Percentiles rank a stretch among this genome's conserved stretches.
These are phyloP conservation scores for Aspergillus nidulans DNA, from an alignment of 495 filamentous ascomycete species.

Conservation along the genomic window DNA sequence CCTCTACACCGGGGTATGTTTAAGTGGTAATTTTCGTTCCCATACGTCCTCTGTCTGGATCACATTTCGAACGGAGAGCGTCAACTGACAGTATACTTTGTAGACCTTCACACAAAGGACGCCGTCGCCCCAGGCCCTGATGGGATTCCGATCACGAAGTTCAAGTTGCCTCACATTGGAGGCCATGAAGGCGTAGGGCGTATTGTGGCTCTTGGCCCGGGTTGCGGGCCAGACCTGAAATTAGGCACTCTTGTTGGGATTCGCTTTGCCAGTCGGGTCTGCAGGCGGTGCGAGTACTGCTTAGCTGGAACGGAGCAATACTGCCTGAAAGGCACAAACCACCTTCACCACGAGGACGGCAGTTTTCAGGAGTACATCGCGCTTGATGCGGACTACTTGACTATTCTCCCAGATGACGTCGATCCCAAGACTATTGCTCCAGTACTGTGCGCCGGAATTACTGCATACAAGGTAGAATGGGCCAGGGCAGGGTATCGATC, in stretches of 20 bases:
- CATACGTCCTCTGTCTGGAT: neutral
- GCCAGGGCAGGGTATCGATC: neutral
- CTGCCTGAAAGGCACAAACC: constrained; percentile 41
- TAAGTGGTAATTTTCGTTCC: constrained; percentile 21
- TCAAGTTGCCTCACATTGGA: constrained; percentile 47
- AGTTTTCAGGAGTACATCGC: constrained; percentile 46
- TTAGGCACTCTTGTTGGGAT: constrained; percentile 44
- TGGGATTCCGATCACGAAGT: constrained; percentile 42
- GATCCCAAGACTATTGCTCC: constrained; percentile 41
- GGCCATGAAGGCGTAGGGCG: constrained; percentile 48
- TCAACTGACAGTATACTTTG: neutral
- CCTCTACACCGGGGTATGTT: constrained; percentile 47
- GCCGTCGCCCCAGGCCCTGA: constrained; percentile 40
- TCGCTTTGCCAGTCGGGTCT: constrained; percentile 42
- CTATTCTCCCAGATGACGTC: constrained; percentile 42
- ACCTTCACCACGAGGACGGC: constrained; percentile 48
- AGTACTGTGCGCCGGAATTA: constrained; percentile 43
- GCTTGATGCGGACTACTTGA: constrained; percentile 44
- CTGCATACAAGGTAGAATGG: constrained; percentile 31
- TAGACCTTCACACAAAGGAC: constrained; percentile 46
- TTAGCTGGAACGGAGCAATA: constrained; percentile 45
- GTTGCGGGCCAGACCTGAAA: constrained; percentile 21
- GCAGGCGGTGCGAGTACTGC: constrained; percentile 46
- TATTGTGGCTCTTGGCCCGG: constrained; percentile 34
- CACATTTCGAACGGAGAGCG: neutral